Evolutionary conservation across 257 asterid species (phyloP).

Genomic region (Cinchona pubescens): DNA sequence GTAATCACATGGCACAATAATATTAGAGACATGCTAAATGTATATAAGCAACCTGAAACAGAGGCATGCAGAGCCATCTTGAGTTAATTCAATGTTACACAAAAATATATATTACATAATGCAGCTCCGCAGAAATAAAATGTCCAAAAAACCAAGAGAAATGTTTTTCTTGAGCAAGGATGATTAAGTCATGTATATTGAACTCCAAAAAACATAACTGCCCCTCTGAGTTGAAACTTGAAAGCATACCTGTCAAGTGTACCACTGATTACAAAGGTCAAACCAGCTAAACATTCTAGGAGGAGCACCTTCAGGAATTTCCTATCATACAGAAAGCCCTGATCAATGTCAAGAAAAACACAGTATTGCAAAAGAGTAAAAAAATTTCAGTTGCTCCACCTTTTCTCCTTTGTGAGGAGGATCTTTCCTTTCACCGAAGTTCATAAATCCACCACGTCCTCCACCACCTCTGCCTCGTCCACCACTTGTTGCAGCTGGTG

Average conservation of each 20-base stretch:
- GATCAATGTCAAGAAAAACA: constrained; percentile 2
- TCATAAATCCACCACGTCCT: constrained; percentile 94
- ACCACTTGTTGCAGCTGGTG: constrained; percentile 48
- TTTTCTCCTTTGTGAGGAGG: constrained; percentile 99
- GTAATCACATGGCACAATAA: neutral
- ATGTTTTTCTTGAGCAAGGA: neutral
- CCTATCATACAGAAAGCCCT: constrained; percentile 49
- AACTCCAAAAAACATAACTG: constrained; percentile 2
- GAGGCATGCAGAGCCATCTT: neutral
- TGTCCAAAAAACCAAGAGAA: neutral
- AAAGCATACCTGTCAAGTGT: constrained; percentile 85
- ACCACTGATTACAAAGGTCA: constrained; percentile 96
- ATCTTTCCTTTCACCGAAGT: constrained; percentile 97
- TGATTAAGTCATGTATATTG: neutral
- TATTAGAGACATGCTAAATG: neutral
- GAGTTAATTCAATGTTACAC: neutral
- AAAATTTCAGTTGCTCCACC: constrained; percentile 38
- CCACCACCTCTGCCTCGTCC: constrained; percentile 97
- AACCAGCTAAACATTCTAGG: constrained; percentile 81
- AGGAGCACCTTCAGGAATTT: constrained; percentile 93
- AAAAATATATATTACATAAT: neutral
- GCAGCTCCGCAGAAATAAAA: constrained; percentile 5
- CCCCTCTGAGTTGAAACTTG: constrained; percentile 1
- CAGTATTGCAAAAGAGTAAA: constrained; percentile 12
- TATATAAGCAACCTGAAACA: neutral